Percentiles rank a stretch among this genome's conserved stretches.
These are phyloP conservation scores for Candida rishiriensis DNA, from an alignment of 805 yeast genomes.

Conservation along the genomic window DNA sequence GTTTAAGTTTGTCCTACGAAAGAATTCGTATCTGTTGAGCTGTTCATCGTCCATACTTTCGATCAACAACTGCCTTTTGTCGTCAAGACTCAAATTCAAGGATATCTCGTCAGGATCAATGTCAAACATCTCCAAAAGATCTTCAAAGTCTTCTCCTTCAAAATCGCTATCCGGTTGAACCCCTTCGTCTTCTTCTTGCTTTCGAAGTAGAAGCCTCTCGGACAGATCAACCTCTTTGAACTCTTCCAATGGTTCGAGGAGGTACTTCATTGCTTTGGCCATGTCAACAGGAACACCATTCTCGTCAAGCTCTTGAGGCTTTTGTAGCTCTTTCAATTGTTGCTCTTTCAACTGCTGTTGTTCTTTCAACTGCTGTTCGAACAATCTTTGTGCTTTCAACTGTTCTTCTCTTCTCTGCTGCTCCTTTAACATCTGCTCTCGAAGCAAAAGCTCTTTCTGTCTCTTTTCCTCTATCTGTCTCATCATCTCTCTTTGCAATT, in stretches of 20 bases:
- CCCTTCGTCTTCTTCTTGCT: constrained; percentile 28
- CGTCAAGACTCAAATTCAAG: constrained; percentile 43
- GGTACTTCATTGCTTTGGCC: constrained; percentile 20
- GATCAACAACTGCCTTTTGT: constrained; percentile 56
- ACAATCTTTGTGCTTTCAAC: not conserved
- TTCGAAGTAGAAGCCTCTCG: constrained; percentile 19
- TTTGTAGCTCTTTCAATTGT: not conserved
- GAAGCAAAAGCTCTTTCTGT: not conserved
- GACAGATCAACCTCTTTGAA: constrained; percentile 18
- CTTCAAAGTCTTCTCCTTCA: constrained; percentile 27
- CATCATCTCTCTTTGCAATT: no score
- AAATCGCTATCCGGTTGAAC: constrained; percentile 21
- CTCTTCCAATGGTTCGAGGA: constrained; percentile 21
- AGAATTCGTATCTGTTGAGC: constrained; percentile 81
- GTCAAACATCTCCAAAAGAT: constrained; percentile 26
- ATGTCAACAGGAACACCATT: constrained; percentile 23
- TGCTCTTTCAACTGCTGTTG: not conserved
- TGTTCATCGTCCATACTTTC: constrained; percentile 77
- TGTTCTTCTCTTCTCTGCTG: not conserved
- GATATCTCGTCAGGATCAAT: constrained; percentile 29
- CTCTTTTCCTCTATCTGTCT: not conserved
- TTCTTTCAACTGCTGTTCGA: not conserved
- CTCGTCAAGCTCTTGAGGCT: constrained; percentile 4
- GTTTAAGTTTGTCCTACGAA: constrained; percentile 70
- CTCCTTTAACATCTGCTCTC: not conserved